Evolutionary conservation across 805 yeast genomes (phyloP).

Genomic region (Nakazawaea ambrosiae): DNA sequence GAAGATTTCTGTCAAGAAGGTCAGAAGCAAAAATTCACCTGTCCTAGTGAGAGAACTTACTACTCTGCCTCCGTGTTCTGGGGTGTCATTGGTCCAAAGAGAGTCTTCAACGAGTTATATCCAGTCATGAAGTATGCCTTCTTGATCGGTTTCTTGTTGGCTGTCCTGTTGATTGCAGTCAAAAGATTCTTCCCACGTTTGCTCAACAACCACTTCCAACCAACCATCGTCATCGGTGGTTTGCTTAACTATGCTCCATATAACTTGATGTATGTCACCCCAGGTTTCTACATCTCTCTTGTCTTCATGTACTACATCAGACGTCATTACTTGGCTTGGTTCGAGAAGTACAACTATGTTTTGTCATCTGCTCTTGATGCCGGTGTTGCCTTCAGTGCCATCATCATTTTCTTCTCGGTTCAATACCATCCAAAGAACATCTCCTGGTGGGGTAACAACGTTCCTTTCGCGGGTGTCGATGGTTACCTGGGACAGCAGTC

Average conservation of each 20-base stretch:
- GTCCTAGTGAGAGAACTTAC: slow-evolving; percentile 33
- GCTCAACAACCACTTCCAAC: slow-evolving; percentile 34
- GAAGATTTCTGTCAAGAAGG: slow-evolving; percentile 26
- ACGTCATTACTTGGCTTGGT: slow-evolving; percentile 45
- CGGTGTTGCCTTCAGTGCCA: slow-evolving; percentile 54
- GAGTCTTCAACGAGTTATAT: slow-evolving; percentile 36
- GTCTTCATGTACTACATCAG: slow-evolving; percentile 44
- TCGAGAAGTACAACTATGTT: slow-evolving; percentile 47
- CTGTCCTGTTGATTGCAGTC: slow-evolving; percentile 22
- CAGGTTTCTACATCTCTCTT: slow-evolving; percentile 30
- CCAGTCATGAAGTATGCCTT: slow-evolving; percentile 60
- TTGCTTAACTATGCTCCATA: slow-evolving; percentile 42
- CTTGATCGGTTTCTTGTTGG: slow-evolving; percentile 28
- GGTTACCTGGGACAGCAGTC: slow-evolving; percentile 22
- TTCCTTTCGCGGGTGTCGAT: slow-evolving; percentile 30
- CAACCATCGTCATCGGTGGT: slow-evolving; percentile 47
- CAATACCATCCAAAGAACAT: slow-evolving; percentile 34
- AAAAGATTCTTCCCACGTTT: slow-evolving; percentile 18
- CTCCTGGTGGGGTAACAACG: slow-evolving; percentile 62
- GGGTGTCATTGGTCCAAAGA: slow-evolving; percentile 11
- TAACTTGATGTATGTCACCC: slow-evolving; percentile 37
- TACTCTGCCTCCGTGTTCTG: slow-evolving; percentile 35
- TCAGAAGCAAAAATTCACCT: slow-evolving; percentile 32
- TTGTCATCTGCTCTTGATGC: slow-evolving; percentile 50
- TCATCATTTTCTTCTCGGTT: slow-evolving; percentile 47